Base-by-base conservation (phyloP, 768 basidiomycete species). In the Lactarius tabidus region DNA sequence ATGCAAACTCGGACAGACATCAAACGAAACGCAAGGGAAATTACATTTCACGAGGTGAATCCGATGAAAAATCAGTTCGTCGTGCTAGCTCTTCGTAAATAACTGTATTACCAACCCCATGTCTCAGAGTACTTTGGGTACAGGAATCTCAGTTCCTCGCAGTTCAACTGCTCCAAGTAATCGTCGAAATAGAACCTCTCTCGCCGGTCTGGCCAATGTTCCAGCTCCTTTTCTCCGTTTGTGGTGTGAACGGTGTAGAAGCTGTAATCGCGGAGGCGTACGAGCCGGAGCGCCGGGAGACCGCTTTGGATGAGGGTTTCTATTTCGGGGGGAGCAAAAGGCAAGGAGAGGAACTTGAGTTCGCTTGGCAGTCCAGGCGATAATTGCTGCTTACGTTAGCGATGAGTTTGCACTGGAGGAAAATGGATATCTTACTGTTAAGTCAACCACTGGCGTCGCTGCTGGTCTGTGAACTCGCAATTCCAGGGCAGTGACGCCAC, bases 401-500 rank as follows among this genome's bases (percentile, higher is more conserved):
- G 20, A 33, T 39, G 77, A 45, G 62, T 80, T 80, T 14, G 23
- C 18, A 26, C 9, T 14, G 3, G 41, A 36, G 31, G 26, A n/a
- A 29, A 18, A 18, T 14, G 4, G 8, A 41, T 18, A 15, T 15
- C 56, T 35, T 36, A 60, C 55, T 12, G 26, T 55, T 23, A 64
- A 28, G 31, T 55, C 77, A n/a, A 77, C 67, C 4, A 26, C 14
- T 23, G 45, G 45, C 14, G 17, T 41, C 2, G 52, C 23, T 3
- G 73, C 70, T 6, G 71, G 72, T 33, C 74, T 74, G 48, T 71
- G 65, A 20, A 76, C 60, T 45, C 84, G 82, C 43, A 86, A 70
- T 17, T 77, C 77, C 58, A 87, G 71, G 17, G 83, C 81, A 6
- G 74, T 72, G 3, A 88, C 80, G 41, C 60, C 23, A 15, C 66